Percentiles rank a stretch among this genome's conserved stretches.
Conservation (phyloP, 2,329 filamentous ascomycete genomes). For the Stachybotrys echinatus region DNA sequence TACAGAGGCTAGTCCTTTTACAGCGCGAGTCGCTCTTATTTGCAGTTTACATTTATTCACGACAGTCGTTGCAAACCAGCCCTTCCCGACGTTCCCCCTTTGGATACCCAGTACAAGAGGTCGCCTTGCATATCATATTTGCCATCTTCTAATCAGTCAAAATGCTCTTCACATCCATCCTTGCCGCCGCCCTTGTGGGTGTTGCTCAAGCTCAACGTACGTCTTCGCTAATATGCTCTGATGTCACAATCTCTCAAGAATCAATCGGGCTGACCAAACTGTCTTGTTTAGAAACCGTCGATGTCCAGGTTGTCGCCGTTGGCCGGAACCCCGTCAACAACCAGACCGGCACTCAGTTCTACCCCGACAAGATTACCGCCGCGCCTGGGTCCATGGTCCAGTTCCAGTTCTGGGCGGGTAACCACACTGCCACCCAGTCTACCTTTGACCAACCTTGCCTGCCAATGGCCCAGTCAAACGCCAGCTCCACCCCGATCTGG, state of each 20-base stretch:
- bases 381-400: constrained; percentile 58
- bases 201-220: constrained; percentile 41
- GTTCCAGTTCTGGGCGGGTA: constrained; percentile 62
- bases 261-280: neutral
- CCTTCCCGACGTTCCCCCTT: constrained; percentile 9
- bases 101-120: constrained; percentile 8
- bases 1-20: constrained; percentile 22
- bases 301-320: constrained; percentile 62
- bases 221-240: constrained; percentile 5
- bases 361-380: constrained; percentile 60
- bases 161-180: constrained; percentile 48
- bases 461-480: constrained; percentile 47
- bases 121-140: too few species aligned
- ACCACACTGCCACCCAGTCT: constrained; percentile 78
- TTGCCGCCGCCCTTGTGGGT: constrained; percentile 35
- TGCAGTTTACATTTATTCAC: constrained; percentile 4
- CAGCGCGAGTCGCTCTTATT: constrained; percentile 23
- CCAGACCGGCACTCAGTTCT: constrained; percentile 50
- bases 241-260: neutral
- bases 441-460: constrained; percentile 66
- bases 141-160: constrained; percentile 20
- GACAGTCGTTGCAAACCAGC: constrained; percentile 10
- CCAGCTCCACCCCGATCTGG: constrained; percentile 55
- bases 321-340: constrained; percentile 45
- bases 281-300: constrained; percentile 20